Percentiles rank a stretch among this genome's conserved stretches.
These are phyloP conservation scores for Lichina pygmaea DNA, from an alignment of 495 filamentous ascomycete genomes.

Conservation along the genomic window DNA sequence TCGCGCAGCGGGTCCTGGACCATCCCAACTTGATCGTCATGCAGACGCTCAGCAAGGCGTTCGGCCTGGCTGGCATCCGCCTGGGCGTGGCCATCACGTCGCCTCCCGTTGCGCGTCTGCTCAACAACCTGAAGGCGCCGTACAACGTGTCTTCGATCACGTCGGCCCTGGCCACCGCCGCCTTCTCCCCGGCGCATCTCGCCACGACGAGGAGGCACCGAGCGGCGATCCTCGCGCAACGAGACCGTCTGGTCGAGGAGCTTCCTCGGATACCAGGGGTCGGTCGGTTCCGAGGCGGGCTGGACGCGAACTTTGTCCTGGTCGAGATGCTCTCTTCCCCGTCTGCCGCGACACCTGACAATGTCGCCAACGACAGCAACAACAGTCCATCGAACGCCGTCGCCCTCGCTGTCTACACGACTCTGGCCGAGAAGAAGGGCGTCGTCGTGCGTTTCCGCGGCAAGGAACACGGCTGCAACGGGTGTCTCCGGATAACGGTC, in stretches of 20 bases:
- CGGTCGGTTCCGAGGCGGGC: conserved; percentile 57
- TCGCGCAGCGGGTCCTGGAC: conserved; percentile 81
- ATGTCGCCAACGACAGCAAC: conserved; percentile 1
- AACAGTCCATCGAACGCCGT: conserved; percentile 51
- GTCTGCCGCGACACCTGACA: background rate
- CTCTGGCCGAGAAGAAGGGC: conserved; percentile 59
- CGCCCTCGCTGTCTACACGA: conserved; percentile 57
- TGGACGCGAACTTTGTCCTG: conserved; percentile 66
- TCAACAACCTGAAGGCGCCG: conserved; percentile 84
- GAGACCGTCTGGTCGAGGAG: conserved; percentile 44
- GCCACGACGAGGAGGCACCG: conserved; percentile 41
- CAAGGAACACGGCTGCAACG: conserved; percentile 69
- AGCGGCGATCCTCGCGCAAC: conserved; percentile 41
- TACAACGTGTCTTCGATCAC: conserved; percentile 84
- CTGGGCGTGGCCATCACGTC: conserved; percentile 38
- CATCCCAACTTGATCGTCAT: conserved; percentile 95
- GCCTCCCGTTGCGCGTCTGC: conserved; percentile 29
- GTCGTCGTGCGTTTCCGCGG: conserved; percentile 87
- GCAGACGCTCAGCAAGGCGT: conserved; percentile 92
- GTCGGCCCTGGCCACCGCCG: conserved; percentile 48
- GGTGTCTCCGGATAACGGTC: conserved; percentile 75
- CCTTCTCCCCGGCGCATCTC: conserved; percentile 36
- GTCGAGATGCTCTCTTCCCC: conserved; percentile 54
- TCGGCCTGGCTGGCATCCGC: conserved; percentile 80
- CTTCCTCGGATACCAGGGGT: conserved; percentile 52